Evolutionary conservation across 1,139 yeast genomes (phyloP).

Genomic region (Diutina ranongensis): DNA sequence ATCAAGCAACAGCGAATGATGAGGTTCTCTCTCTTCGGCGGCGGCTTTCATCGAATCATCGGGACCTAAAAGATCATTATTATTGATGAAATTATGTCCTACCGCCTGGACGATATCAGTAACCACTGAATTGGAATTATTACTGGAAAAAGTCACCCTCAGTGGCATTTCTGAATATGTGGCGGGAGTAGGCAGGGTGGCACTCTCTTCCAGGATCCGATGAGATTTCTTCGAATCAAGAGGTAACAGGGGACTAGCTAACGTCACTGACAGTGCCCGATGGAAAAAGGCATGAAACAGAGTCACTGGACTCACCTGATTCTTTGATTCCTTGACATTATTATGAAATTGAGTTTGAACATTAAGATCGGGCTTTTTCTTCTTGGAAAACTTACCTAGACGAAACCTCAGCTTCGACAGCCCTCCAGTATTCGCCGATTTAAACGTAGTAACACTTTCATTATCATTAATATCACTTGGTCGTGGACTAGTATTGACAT

Average conservation of each 20-base stretch:
- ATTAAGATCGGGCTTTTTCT: not conserved
- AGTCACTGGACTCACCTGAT: not conserved
- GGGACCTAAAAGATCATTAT: not conserved
- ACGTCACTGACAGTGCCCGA: not conserved
- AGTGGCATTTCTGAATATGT: not conserved
- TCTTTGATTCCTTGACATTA: not conserved
- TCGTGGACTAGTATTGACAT: not conserved
- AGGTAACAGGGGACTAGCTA: not conserved
- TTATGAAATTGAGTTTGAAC: not conserved
- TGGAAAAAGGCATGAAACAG: constrained; percentile 1
- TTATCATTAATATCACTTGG: not conserved
- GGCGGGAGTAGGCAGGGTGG: not conserved
- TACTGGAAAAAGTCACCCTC: constrained; percentile 2
- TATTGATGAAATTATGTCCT: not conserved
- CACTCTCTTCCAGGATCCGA: not conserved
- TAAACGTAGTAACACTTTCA: not conserved
- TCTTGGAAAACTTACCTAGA: not conserved
- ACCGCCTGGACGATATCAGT: not conserved
- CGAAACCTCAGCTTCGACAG: constrained; percentile 1
- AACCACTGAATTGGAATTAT: not conserved
- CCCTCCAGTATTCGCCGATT: not conserved
- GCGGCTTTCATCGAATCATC: constrained; percentile 5
- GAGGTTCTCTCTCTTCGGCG: not conserved
- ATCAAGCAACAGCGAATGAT: not conserved
- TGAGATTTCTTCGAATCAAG: not conserved